Evolutionary conservation across 768 basidiomycete genomes (phyloP).

Genomic region (Albatrellus ellisii): DNA sequence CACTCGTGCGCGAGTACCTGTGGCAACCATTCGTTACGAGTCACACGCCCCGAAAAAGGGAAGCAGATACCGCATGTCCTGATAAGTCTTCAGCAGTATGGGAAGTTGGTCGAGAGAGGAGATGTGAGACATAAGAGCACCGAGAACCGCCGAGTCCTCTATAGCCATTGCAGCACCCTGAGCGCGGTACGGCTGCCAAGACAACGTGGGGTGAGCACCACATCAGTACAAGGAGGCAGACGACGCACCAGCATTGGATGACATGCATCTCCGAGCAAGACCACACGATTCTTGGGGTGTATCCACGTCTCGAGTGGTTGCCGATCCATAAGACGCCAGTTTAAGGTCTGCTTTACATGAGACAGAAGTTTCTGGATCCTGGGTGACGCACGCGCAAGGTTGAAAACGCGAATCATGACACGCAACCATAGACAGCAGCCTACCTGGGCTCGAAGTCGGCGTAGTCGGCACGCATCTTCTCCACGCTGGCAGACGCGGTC

Average conservation of each 20-base stretch:
- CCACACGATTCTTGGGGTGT: constrained; percentile 21
- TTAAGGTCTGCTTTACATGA: constrained; percentile 25
- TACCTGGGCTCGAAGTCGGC: constrained; percentile 29
- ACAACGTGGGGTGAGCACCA: not conserved
- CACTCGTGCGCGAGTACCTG: constrained; percentile 27
- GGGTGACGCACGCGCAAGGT: not conserved
- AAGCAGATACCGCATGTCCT: constrained; percentile 33
- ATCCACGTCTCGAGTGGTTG: constrained; percentile 26
- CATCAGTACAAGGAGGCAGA: not conserved
- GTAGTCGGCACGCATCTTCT: constrained; percentile 29
- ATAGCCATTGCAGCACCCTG: constrained; percentile 33
- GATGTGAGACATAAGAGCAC: constrained; percentile 34
- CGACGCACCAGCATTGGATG: constrained; percentile 29
- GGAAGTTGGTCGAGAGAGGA: constrained; percentile 28
- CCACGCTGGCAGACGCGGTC: constrained; percentile 28
- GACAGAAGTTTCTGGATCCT: constrained; percentile 25
- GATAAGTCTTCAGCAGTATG: constrained; percentile 36
- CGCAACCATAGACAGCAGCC: constrained; percentile 1
- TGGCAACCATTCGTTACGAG: no score
- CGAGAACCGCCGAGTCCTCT: constrained; percentile 37
- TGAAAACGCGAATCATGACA: not conserved
- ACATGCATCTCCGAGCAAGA: constrained; percentile 28
- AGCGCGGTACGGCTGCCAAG: constrained; percentile 26
- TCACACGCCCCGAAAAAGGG: no score
- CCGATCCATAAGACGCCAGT: constrained; percentile 31